Evolutionary conservation across 2,329 filamentous ascomycete species (phyloP).

Genomic region (Akanthomyces muscarius): DNA sequence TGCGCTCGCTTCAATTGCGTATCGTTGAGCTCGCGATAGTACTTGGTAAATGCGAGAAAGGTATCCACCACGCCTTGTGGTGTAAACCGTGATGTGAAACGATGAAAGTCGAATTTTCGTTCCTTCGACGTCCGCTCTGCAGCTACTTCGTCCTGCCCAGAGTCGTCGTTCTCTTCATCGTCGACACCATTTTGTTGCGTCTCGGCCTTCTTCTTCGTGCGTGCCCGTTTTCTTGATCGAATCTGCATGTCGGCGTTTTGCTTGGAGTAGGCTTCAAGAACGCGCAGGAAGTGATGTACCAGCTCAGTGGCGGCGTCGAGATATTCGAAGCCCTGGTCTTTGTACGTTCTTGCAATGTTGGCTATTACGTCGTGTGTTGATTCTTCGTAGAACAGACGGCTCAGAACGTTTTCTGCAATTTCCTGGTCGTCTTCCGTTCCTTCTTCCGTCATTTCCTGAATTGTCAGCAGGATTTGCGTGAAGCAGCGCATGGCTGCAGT

Average conservation of each 20-base stretch:
- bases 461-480: conserved; percentile 86
- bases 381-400: conserved; percentile 97
- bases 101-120: conserved; percentile 88
- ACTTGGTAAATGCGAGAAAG: conserved; percentile 74
- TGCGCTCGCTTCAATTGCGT: conserved; percentile 87
- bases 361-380: conserved; percentile 85
- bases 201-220: conserved; percentile 64
- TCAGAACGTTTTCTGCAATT: conserved; percentile 95
- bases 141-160: conserved; percentile 65
- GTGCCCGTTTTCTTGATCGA: conserved; percentile 70
- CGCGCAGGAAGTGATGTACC: conserved; percentile 83
- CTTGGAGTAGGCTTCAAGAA: conserved; percentile 90
- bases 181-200: conserved; percentile 27
- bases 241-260: conserved; percentile 93
- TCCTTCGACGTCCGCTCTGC: conserved; percentile 72
- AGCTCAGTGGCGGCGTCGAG: conserved; percentile 89
- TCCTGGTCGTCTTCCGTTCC: conserved; percentile 89
- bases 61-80: conserved; percentile 85
- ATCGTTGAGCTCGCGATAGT: conserved; percentile 74
- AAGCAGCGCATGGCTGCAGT: conserved; percentile 90
- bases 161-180: conserved; percentile 62
- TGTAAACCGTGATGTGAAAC: conserved; percentile 76
- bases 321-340: conserved; percentile 90
- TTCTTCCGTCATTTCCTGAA: conserved; percentile 87
- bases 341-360: conserved; percentile 77